Evolutionary conservation across 164 flowering plant species (phyloP), one percentile per base, ranked within the genome.

Genomic region (Cinnamomum micranthum): DNA sequence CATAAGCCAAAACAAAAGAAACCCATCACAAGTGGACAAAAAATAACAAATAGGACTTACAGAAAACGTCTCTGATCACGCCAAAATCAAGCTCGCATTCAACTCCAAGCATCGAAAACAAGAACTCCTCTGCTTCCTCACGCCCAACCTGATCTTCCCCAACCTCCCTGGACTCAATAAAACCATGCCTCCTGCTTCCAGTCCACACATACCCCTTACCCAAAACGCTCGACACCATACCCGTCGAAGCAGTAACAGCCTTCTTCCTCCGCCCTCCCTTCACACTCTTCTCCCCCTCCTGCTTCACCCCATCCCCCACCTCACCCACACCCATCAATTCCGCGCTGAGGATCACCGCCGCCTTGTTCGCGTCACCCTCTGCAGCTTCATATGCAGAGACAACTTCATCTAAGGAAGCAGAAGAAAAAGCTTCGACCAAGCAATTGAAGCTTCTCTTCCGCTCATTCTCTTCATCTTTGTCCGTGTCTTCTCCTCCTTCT

Each of bases 21-120:
- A 31, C 6, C 6, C 33, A 31, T 31, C 35, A 31, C 35, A 31
- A 6, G 35, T 31, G 35, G 6, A 31, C 35, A 31, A 31, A 31
- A 31, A 4, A 4, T 4, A 31, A 31, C 4, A 4, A 31, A 31
- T 31, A 31, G 35, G 23, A 85, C 98, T 87, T 76, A 95, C 98
- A 81, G 1, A 90, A 82, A 1, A 92, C 95, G 78, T 92, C 97
- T 82, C 84, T 84, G 52, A 92, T 91, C 25, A 95, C 93, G 47
- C 81, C 97, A 87, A 93, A 68, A 84, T 87, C 83, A 68, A 95
- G 80, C 47, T 88, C 90, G 67, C 85, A 86, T 11, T 82, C 89
- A 4, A 86, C 84, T 2, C 97, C 94, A 62, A 95, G 95, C 95
- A 92, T 87, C 1, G 95, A 89, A 75, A 78, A 89, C 76, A 95